Evolutionary conservation across 805 yeast species (phyloP), one percentile per base, ranked within the genome.

Genomic region (Schwanniomyces pseudopolymorphus): DNA sequence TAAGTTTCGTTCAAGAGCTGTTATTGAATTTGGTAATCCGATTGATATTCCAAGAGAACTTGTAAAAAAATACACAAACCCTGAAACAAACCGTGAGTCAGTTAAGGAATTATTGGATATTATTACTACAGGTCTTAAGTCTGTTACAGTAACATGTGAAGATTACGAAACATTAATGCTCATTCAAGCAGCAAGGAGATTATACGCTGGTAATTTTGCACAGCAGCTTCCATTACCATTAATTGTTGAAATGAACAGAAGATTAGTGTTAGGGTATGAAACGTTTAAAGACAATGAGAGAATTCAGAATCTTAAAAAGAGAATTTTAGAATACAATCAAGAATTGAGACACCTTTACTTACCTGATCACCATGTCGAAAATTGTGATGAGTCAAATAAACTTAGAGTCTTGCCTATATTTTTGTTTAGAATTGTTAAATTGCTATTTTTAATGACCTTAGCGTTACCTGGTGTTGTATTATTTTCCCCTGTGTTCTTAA

Each of bases 1-100:
- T 69, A 90, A 88, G 63, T 92, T 94, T 70, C 79, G 99, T 65
- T 89, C 96, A 5, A 79, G 99, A 56, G 97, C 97, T 2, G 96
- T 92, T 14, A 79, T 94, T 40, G 99, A 92, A 67, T 92, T 91
- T 68, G 99, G 99, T 13, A 77, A 82, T 46, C 96, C 97, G 5
- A 80, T 91, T 46, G 84, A 80, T 42, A 83, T 94, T 31, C 56
- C 70, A 10, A 52, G 54, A 25, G 75, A 68, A 19, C 70, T 89
- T 45, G 87, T 89, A 4, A 77, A 74, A 16, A 80, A 78, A 63
- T 91, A 92, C 62, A 63, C 76, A 17, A 69, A 79, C 45, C 85
- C 89, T 3, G 83, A 78, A 14, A 81, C 85, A 11, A 82, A 84
- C 46, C 78, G 87, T 52, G 88, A 80, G 44, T 88, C 96, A 0